phyloP scores from a whole-genome alignment of 176 grass and related monocot species.

The Bonia amplexicaulis region DNA sequence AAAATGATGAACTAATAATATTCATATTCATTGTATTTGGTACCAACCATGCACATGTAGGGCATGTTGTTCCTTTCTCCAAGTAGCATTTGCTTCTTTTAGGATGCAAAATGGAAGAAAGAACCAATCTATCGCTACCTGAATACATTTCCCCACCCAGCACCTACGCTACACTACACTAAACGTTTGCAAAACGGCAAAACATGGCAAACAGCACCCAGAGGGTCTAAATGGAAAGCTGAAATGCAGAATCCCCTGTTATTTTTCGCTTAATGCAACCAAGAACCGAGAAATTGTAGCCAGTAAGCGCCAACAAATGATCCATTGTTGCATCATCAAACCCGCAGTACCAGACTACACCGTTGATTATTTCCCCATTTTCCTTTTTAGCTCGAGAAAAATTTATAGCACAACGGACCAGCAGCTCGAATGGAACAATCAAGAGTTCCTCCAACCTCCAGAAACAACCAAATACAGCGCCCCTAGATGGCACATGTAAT shows the following conservation, averaged over 20 bases:
- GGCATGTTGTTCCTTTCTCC: not conserved
- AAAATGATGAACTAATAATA: constrained; percentile 11
- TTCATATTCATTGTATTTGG: not conserved
- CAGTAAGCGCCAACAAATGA: not conserved
- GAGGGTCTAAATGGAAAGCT: not conserved
- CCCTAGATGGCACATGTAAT: not conserved
- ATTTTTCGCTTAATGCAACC: not conserved
- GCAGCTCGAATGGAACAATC: not conserved
- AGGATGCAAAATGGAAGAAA: not conserved
- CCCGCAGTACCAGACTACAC: not conserved
- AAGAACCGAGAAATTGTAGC: not conserved
- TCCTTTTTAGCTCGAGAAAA: not conserved
- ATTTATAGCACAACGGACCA: not conserved
- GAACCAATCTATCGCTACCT: not conserved
- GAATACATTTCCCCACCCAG: not conserved
- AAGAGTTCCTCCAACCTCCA: not conserved
- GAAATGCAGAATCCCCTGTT: not conserved
- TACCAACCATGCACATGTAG: constrained; percentile 10
- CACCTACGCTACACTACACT: not conserved
- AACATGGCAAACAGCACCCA: not conserved
- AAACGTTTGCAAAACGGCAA: not conserved
- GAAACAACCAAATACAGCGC: not conserved
- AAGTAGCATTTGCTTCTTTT: not conserved
- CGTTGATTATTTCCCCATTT: not conserved
- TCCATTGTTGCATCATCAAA: not conserved